A percentile compares a stretch with the other conserved stretches of the same genome.
phyloP scores from a whole-genome alignment of 2,329 filamentous ascomycete species.

The Sordariomycetes sp. region DNA sequence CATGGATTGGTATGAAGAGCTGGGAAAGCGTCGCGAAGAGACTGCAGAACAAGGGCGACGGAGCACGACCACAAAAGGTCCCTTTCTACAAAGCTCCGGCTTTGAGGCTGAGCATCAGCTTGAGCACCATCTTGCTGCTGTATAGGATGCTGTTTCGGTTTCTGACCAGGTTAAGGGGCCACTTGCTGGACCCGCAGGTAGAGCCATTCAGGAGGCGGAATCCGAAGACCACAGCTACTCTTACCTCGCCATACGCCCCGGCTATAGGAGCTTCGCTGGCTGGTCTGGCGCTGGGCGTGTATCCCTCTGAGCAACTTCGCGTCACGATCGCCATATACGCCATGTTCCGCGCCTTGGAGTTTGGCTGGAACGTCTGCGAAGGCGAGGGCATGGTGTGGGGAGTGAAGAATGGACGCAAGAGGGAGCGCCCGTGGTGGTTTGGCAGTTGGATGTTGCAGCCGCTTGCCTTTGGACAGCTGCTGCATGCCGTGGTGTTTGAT shows the following conservation, averaged over 20 bases:
- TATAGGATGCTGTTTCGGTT: conserved; percentile 89
- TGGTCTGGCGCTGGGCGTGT: conserved; percentile 72
- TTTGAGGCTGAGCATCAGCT: conserved; percentile 68
- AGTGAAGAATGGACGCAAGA: conserved; percentile 39
- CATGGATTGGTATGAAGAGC: conserved; percentile 53
- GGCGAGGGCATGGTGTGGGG: conserved; percentile 62
- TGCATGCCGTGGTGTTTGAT: conserved; percentile 71
- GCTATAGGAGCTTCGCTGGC: conserved; percentile 86
- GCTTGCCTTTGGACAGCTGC: conserved; percentile 63
- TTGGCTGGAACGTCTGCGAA: conserved; percentile 75
- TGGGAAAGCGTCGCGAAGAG: conserved; percentile 44
- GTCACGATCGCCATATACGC: conserved; percentile 75
- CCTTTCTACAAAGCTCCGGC: conserved; percentile 57
- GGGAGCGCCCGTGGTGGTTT: conserved; percentile 70
- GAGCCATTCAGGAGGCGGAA: conserved; percentile 76
- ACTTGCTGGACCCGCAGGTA: conserved; percentile 72
- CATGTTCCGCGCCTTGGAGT: conserved; percentile 75
- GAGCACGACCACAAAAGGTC: conserved; percentile 30
- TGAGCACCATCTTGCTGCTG: conserved; percentile 78
- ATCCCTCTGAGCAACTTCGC: conserved; percentile 56
- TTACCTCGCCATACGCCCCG: conserved; percentile 79
- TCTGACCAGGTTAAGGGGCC: conserved; percentile 68
- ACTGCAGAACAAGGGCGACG: conserved; percentile 26
- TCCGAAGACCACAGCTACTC: conserved; percentile 59
- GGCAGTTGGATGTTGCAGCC: conserved; percentile 78